phyloP scores from a whole-genome alignment of 2,329 filamentous ascomycete species.

The Ceratocystis lukuohia region DNA sequence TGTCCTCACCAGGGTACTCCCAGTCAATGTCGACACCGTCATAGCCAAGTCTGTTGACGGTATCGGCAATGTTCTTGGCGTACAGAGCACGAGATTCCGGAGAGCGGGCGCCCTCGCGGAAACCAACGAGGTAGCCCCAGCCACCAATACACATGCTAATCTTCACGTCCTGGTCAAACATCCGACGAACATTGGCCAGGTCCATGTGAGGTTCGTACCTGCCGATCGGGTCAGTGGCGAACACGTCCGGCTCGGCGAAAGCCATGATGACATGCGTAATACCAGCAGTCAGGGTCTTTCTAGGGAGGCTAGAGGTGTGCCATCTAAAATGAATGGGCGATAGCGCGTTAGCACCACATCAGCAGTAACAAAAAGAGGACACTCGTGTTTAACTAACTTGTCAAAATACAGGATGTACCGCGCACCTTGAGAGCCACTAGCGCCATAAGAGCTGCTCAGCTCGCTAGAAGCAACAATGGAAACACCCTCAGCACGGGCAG shows the following conservation, averaged over 20 bases:
- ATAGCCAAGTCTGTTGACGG: slow-evolving; percentile 49
- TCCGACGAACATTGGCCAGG: slow-evolving; percentile 26
- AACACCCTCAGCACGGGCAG: not conserved
- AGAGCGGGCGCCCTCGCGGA: slow-evolving; percentile 41
- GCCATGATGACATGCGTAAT: too few relatives aligned
- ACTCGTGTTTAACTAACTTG: not conserved
- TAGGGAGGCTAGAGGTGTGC: too few relatives aligned
- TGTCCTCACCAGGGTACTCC: slow-evolving; percentile 47
- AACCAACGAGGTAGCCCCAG: slow-evolving; percentile 49
- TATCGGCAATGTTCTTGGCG: slow-evolving; percentile 48
- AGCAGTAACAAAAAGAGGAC: slow-evolving; percentile 26
- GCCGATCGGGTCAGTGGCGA: slow-evolving; percentile 30
- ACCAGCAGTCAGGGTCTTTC: too few relatives aligned
- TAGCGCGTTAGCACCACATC: too few relatives aligned
- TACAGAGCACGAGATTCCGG: slow-evolving; percentile 41
- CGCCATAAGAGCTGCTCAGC: too few relatives aligned
- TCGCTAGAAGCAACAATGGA: not conserved
- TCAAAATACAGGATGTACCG: not conserved
- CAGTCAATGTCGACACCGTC: slow-evolving; percentile 56
- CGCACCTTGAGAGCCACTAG: not conserved
- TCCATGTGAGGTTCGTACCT: slow-evolving; percentile 42
- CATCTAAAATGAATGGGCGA: too few relatives aligned
- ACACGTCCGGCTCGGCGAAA: slow-evolving; percentile 23
- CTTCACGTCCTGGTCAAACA: slow-evolving; percentile 41
- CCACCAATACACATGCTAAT: slow-evolving; percentile 58